Conservation (phyloP, 2,329 filamentous ascomycete species). For the Erysiphe neolycopersici region DNA sequence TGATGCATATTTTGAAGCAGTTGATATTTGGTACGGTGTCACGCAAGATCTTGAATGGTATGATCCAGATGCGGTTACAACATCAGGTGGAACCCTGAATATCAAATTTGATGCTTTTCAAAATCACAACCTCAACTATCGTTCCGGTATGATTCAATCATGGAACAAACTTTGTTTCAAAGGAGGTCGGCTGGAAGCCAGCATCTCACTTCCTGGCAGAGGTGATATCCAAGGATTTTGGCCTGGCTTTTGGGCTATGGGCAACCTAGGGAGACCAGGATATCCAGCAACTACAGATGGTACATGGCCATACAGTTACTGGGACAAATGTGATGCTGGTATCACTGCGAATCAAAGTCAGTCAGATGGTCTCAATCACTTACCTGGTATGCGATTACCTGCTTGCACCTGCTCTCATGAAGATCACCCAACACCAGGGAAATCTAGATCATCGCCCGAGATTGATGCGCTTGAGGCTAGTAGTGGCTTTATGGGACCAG, state of each 20-base stretch:
- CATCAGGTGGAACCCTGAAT: slow-evolving; percentile 32
- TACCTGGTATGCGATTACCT: slow-evolving; percentile 44
- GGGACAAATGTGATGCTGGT: slow-evolving; percentile 38
- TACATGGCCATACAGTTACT: slow-evolving; percentile 49
- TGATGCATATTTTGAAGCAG: slow-evolving; percentile 39
- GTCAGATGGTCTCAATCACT: slow-evolving; percentile 33
- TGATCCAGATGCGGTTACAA: slow-evolving; percentile 38
- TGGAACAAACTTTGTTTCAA: slow-evolving; percentile 55
- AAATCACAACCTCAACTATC: slow-evolving; percentile 37
- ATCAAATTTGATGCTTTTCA: slow-evolving; percentile 36
- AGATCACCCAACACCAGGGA: slow-evolving; percentile 39
- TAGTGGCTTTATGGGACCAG: slow-evolving; percentile 15
- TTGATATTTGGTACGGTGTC: slow-evolving; percentile 47
- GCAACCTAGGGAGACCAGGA: slow-evolving; percentile 42
- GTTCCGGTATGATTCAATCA: slow-evolving; percentile 48
- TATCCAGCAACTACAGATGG: slow-evolving; percentile 45
- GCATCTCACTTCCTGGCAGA: slow-evolving; percentile 38
- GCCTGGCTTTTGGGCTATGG: slow-evolving; percentile 55
- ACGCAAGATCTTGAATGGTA: slow-evolving; percentile 47
- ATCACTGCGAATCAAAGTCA: slow-evolving; percentile 49
- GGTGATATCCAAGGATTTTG: slow-evolving; percentile 44
- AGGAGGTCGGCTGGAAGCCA: slow-evolving; percentile 40
- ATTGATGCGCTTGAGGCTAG: slow-evolving; percentile 49
- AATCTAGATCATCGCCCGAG: slow-evolving; percentile 39
- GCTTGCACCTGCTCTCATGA: slow-evolving; percentile 36